Base-by-base conservation (phyloP, 1,284 basidiomycete genomes). In the Erythrobasidium hasegawianum region DNA sequence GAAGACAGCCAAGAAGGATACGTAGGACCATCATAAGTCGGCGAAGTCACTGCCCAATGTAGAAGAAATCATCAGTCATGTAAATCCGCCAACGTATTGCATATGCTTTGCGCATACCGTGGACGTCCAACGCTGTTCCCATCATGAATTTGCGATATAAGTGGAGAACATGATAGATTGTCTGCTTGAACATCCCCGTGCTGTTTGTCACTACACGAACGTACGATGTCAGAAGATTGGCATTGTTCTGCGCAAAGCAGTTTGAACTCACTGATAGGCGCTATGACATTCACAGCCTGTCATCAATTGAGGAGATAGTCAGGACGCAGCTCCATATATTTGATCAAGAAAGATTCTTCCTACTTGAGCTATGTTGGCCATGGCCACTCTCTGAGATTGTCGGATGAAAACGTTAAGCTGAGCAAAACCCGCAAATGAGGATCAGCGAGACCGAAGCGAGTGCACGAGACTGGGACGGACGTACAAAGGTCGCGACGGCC, bases 361-460 rank as follows among this genome's bases (percentile, higher is more conserved):
- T n/a, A 16, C 43, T 47, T 47, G 43, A 47, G 43, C 43, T 5
- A 47, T n/a, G 14, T 47, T 47, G 4, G 43, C 43, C 43, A 47
- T 47, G 43, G 4, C 5, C 20, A 43, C 14, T 8, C 10, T 18
- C 10, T 39, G 57, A 24, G 27, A 27, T 18, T 26, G 57, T 4
- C 16, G 38, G 4, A 39, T 47, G 43, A 47, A 47, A 5, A 47
- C 43, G 38, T 75, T 81, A 33, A 76, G 82, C 79, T 87, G 85
- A 0, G 85, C 84, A 53, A 86, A n/a, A 81, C 72, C 85, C 86
- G 0, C 85, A 85, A 58, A 86, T 84, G 59, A 82, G 82, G 50
- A 86, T 81, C 7, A 82, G 81, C 65, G 16, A 47, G 16, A 47
- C 33, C 5, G 11, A 33, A 11, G 11, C 33, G 14, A 10, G 10